These are phyloP conservation scores for Agaricales sp. DNA, from an alignment of 1,284 basidiomycete species.

Conservation along the genomic window DNA sequence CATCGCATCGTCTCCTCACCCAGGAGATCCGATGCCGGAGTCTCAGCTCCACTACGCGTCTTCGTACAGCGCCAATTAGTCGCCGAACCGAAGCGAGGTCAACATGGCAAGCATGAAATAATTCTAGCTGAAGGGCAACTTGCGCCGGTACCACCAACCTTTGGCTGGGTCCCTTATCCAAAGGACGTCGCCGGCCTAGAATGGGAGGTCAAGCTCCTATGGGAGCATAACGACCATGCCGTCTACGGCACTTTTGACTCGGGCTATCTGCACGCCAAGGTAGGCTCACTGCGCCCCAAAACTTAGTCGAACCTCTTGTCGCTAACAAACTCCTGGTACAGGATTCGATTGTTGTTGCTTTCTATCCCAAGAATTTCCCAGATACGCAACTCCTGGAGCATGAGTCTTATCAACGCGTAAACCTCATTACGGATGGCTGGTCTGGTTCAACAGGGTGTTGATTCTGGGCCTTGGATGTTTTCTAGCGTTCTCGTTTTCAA, in stretches of 20 bases:
- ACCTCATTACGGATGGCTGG: too few species aligned
- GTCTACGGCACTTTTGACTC: background rate
- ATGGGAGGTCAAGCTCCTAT: background rate
- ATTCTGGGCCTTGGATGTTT: too few species aligned
- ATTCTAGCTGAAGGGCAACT: background rate
- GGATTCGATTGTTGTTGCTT: background rate
- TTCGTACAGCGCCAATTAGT: background rate
- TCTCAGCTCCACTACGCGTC: background rate
- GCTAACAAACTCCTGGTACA: too few species aligned
- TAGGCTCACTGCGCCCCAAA: background rate
- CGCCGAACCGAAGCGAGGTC: background rate
- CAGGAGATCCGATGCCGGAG: background rate
- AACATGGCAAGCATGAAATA: too few species aligned
- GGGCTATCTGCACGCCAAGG: background rate
- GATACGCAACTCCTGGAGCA: too few species aligned
- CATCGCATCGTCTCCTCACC: background rate
- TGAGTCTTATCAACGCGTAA: too few species aligned
- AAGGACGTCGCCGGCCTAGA: background rate
- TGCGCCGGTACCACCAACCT: background rate
- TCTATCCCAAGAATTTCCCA: background rate
- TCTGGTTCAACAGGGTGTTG: too few species aligned
- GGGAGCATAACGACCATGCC: background rate
- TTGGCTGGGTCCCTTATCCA: background rate
- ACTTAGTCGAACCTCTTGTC: background rate
- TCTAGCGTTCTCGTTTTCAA: too few species aligned